Evolutionary conservation across 23 red algal genomes (phyloP).

Genomic region (Cyanidioschyzon merolae): DNA sequence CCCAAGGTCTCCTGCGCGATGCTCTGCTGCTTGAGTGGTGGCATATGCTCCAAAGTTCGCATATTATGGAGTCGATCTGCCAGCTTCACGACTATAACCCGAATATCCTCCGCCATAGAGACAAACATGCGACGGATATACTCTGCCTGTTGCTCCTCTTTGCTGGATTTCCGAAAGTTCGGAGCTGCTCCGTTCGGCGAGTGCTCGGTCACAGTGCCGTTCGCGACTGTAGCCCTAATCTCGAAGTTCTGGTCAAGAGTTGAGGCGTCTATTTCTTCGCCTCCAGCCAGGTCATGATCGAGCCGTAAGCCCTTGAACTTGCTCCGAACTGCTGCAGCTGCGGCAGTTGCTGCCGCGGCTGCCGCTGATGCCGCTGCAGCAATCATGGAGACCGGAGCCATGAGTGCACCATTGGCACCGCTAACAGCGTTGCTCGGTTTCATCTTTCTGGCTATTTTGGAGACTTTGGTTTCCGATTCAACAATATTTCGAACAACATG

Average conservation of each 20-base stretch:
- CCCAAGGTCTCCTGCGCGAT: slow-evolving; percentile 30
- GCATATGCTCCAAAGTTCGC: slow-evolving; percentile 32
- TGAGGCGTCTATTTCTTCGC: neutral
- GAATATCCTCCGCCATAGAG: slow-evolving; percentile 28
- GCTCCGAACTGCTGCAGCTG: slow-evolving; percentile 9
- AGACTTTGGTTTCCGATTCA: slow-evolving; percentile 33
- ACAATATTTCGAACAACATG: slow-evolving; percentile 41
- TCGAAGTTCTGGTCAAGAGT: neutral
- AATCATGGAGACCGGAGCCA: neutral
- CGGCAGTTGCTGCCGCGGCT: neutral
- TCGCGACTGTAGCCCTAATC: neutral
- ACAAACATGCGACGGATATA: slow-evolving; percentile 32
- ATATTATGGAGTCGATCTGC: slow-evolving; percentile 35
- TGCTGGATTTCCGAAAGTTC: neutral
- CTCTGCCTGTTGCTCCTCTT: slow-evolving; percentile 29
- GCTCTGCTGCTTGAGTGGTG: slow-evolving; percentile 5
- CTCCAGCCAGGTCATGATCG: slow-evolving; percentile 1
- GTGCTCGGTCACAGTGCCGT: neutral
- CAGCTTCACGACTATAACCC: slow-evolving; percentile 31
- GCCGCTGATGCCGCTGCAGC: slow-evolving; percentile 3
- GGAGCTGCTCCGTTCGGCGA: neutral
- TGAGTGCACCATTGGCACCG: neutral
- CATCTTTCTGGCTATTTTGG: slow-evolving; percentile 22
- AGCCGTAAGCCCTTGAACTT: neutral
- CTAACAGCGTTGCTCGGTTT: neutral